A percentile compares a stretch with the other conserved stretches of the same genome.
Evolutionary conservation across 73 alveolate genomes (phyloP).

Genomic region (Effrenium voratum): DNA sequence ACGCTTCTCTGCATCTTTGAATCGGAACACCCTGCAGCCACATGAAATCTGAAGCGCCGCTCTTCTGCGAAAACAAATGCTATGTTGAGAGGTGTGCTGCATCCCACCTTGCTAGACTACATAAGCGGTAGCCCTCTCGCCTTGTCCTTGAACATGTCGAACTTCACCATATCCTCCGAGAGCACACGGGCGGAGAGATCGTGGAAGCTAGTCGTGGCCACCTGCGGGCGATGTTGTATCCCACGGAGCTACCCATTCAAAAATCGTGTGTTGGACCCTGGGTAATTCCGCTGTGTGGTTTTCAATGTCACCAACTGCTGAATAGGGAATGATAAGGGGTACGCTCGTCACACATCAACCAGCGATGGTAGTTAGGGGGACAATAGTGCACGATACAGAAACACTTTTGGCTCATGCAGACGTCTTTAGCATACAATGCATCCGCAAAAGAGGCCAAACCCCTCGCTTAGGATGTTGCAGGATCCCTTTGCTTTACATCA

Average conservation of each 20-base stretch:
- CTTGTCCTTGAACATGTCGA: conserved; percentile 76
- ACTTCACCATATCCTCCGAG: conserved; percentile 45
- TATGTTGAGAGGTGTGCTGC: too few relatives aligned
- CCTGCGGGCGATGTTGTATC: neutral
- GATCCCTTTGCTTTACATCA: neutral
- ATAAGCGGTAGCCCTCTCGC: neutral
- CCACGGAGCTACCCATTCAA: neutral
- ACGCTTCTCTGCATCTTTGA: neutral
- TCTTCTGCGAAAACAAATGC: too few relatives aligned
- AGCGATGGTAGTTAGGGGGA: neutral
- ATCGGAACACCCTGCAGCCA: too few relatives aligned
- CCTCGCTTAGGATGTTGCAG: neutral
- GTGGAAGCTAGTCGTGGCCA: conserved; percentile 47
- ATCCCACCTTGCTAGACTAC: too few relatives aligned
- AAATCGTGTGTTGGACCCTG: neutral
- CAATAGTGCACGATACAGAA: neutral
- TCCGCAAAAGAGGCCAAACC: neutral
- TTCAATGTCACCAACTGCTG: too few relatives aligned
- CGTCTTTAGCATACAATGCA: neutral
- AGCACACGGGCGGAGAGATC: conserved; percentile 49
- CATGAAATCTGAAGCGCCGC: too few relatives aligned
- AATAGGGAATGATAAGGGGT: too few relatives aligned
- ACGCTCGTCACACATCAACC: neutral
- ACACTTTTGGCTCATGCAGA: neutral
- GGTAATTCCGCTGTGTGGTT: neutral